Evolutionary conservation across 1,139 yeast species (phyloP).

Genomic region (Yamadazyma aaseri): DNA sequence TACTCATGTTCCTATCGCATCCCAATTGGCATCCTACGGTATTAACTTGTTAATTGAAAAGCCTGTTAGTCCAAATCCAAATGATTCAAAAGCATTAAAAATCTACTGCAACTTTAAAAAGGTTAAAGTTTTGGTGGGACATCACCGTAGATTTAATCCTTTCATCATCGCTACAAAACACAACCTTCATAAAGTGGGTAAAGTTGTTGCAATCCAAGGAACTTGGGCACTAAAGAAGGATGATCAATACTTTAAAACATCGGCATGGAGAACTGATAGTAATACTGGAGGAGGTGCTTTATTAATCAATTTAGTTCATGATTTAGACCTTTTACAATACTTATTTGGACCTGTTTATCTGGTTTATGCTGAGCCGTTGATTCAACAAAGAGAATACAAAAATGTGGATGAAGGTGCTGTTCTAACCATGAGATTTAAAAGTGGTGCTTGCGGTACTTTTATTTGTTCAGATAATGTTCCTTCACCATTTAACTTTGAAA

Average conservation of each 20-base stretch:
- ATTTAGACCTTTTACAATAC: constrained; percentile 41
- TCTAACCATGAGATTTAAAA: constrained; percentile 35
- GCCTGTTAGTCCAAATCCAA: constrained; percentile 39
- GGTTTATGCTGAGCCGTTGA: constrained; percentile 39
- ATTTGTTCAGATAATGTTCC: constrained; percentile 42
- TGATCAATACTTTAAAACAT: constrained; percentile 32
- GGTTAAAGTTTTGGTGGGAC: constrained; percentile 40
- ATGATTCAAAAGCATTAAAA: constrained; percentile 34
- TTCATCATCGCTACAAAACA: constrained; percentile 36
- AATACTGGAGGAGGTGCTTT: constrained; percentile 41
- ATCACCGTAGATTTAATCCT: constrained; percentile 46
- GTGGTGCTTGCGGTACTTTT: constrained; percentile 42
- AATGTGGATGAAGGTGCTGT: constrained; percentile 47
- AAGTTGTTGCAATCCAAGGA: constrained; percentile 39
- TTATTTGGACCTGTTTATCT: constrained; percentile 38
- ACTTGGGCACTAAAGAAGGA: constrained; percentile 42
- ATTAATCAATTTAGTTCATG: constrained; percentile 42
- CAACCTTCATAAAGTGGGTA: constrained; percentile 29
- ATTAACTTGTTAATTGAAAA: constrained; percentile 42
- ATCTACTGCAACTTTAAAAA: constrained; percentile 23
- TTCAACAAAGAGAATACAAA: constrained; percentile 28
- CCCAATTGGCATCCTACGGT: constrained; percentile 33
- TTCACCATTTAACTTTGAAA: constrained; percentile 43
- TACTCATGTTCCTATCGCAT: constrained; percentile 36
- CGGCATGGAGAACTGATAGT: constrained; percentile 39